Evolutionary conservation across 352 stramenopile species (phyloP).

Genomic region (Phytophthora citrophthora): DNA sequence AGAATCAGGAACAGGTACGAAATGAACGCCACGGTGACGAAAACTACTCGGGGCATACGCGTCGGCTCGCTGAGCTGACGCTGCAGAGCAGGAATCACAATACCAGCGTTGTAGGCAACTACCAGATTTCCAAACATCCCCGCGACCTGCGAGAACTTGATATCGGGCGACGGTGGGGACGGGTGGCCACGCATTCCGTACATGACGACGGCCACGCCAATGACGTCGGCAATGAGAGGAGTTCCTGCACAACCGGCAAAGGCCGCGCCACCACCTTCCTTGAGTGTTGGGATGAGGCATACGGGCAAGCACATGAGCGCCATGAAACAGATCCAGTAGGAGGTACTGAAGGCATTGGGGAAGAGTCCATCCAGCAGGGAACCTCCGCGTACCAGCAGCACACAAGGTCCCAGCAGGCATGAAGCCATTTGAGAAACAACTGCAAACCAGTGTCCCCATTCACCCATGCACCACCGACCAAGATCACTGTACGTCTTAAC

Average conservation of each 20-base stretch:
- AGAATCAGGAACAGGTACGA: conserved; percentile 42
- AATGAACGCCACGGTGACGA: conserved; percentile 44
- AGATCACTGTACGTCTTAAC: conserved; percentile 45
- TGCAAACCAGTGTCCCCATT: conserved; percentile 43
- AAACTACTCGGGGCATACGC: conserved; percentile 34
- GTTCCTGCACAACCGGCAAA: conserved; percentile 41
- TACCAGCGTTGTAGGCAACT: conserved; percentile 23
- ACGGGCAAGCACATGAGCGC: conserved; percentile 39
- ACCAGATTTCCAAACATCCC: conserved; percentile 38
- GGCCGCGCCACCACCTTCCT: conserved; percentile 35
- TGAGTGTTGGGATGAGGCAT: conserved; percentile 38
- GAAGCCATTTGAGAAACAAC: conserved; percentile 48
- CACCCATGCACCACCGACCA: conserved; percentile 38
- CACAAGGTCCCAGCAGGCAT: conserved; percentile 28
- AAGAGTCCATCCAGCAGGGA: conserved; percentile 28
- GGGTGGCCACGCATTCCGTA: conserved; percentile 29
- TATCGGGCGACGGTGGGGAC: conserved; percentile 21
- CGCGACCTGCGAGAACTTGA: conserved; percentile 41
- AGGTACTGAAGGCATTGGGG: conserved; percentile 29
- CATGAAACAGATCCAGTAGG: conserved; percentile 51
- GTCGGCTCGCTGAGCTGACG: conserved; percentile 29
- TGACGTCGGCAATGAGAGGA: conserved; percentile 40
- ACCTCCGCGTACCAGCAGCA: conserved; percentile 28
- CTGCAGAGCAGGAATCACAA: conserved; percentile 23
- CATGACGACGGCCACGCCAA: conserved; percentile 30